Percentiles rank a stretch among this genome's conserved stretches.
Conservation (phyloP, 345 rosid genomes). For the Camelina hispida region DNA sequence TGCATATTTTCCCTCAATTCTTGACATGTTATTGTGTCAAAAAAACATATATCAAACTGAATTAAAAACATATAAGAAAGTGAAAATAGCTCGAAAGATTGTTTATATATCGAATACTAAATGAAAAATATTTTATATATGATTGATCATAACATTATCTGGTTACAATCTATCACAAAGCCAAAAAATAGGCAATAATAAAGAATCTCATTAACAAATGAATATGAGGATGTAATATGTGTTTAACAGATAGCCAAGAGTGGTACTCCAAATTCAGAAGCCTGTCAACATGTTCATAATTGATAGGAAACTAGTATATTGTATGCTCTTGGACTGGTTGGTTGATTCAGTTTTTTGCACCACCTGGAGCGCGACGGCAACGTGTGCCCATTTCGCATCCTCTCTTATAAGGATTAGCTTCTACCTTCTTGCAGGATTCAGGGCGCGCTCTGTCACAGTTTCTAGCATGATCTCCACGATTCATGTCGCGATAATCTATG, state of each 20-base stretch:
- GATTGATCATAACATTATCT: not conserved
- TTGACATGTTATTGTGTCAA: not conserved
- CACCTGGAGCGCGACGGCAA: not conserved
- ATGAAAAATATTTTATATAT: not conserved
- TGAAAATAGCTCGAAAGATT: not conserved
- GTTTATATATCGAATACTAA: not conserved
- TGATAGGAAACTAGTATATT: not conserved
- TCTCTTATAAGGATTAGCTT: constrained; percentile 19
- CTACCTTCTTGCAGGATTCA: not conserved
- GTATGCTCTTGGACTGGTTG: not conserved
- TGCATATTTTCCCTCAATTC: not conserved
- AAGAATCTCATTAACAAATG: not conserved
- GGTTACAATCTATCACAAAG: constrained; percentile 12
- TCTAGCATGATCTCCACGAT: not conserved
- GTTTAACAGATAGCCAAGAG: not conserved
- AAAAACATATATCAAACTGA: not conserved
- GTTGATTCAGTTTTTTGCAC: not conserved
- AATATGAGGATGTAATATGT: not conserved
- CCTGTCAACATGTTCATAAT: not conserved
- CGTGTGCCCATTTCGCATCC: not conserved
- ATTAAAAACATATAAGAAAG: not conserved
- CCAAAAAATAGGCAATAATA: not conserved
- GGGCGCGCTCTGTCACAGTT: not conserved
- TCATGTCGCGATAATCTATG: not conserved
- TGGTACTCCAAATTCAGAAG: not conserved